These are phyloP conservation scores for Epichloe sibirici DNA, from an alignment of 2,329 filamentous ascomycete genomes.

Conservation along the genomic window DNA sequence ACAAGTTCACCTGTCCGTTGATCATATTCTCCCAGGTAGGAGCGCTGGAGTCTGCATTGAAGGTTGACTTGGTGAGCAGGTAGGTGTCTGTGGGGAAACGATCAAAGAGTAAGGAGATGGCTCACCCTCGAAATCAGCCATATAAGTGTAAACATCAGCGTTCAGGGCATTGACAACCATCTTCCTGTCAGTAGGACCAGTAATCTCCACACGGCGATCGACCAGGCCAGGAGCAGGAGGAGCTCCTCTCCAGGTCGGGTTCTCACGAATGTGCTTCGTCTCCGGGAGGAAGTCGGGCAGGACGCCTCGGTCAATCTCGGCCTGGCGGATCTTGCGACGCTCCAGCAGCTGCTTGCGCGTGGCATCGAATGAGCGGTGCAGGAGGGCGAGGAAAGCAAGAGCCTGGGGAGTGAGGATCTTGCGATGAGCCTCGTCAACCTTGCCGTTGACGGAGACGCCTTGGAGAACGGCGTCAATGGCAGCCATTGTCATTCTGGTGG, in stretches of 20 bases:
- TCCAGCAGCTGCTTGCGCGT: constrained; percentile 83
- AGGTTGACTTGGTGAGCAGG: background rate
- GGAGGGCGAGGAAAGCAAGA: constrained; percentile 79
- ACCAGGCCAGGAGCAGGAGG: constrained; percentile 83
- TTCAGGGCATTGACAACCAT: constrained; percentile 99
- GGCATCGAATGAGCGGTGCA: constrained; percentile 88
- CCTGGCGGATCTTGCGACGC: constrained; percentile 74
- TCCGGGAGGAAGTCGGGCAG: constrained; percentile 92
- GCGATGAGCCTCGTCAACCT: constrained; percentile 63
- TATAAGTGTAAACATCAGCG: constrained; percentile 94
- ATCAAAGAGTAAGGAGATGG: background rate
- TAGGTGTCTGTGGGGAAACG: background rate
- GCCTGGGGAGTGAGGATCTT: constrained; percentile 90
- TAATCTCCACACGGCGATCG: constrained; percentile 93
- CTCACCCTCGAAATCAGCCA: constrained; percentile 96
- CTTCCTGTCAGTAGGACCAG: constrained; percentile 91
- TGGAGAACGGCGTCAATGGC: constrained; percentile 66
- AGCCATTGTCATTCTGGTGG: constrained; percentile 38
- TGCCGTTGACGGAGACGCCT: constrained; percentile 76
- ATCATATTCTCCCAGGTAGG: constrained; percentile 99
- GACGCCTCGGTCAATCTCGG: constrained; percentile 80
- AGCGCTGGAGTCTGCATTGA: constrained; percentile 65
- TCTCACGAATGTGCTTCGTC: constrained; percentile 89
- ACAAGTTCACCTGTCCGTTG: constrained; percentile 93
- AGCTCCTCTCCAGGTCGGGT: constrained; percentile 86